Conservation (phyloP, 1,284 basidiomycete genomes). For the Papiliotrema terrestris region DNA sequence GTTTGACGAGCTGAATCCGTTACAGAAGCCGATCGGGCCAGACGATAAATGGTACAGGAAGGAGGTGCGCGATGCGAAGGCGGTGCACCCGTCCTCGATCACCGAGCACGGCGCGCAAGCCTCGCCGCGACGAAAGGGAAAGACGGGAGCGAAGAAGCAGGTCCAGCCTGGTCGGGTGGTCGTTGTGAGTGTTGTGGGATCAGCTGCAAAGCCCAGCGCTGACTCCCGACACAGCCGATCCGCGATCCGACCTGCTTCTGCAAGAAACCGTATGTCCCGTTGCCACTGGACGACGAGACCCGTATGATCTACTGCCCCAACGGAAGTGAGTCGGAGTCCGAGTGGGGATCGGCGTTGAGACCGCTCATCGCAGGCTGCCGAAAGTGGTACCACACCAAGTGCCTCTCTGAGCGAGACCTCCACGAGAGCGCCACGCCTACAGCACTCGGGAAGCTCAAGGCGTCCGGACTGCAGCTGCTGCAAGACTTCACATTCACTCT, state of each 20-base stretch:
- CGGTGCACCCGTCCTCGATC: not conserved
- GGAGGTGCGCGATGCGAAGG: constrained; percentile 8
- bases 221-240: constrained; percentile 9
- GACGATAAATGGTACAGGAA: constrained; percentile 13
- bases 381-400: constrained; percentile 23
- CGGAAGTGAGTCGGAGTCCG: constrained; percentile 14
- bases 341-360: no score
- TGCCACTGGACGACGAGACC: constrained; percentile 7
- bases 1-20: constrained; percentile 19
- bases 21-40: constrained; percentile 14
- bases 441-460: not conserved
- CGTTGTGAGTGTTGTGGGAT: not conserved
- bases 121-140: not conserved
- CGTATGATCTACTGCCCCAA: constrained; percentile 22
- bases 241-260: constrained; percentile 20
- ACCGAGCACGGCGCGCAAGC: no score
- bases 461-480: not conserved
- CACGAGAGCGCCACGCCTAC: not conserved
- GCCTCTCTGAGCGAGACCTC: constrained; percentile 6
- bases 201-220: not conserved
- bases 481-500: no score
- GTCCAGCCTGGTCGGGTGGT: not conserved
- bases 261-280: constrained; percentile 14
- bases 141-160: not conserved
- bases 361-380: constrained; percentile 15